Evolutionary conservation across 495 filamentous ascomycete species (phyloP), one percentile per base, ranked within the genome.

Genomic region (Penicillium cosmopolitanum): DNA sequence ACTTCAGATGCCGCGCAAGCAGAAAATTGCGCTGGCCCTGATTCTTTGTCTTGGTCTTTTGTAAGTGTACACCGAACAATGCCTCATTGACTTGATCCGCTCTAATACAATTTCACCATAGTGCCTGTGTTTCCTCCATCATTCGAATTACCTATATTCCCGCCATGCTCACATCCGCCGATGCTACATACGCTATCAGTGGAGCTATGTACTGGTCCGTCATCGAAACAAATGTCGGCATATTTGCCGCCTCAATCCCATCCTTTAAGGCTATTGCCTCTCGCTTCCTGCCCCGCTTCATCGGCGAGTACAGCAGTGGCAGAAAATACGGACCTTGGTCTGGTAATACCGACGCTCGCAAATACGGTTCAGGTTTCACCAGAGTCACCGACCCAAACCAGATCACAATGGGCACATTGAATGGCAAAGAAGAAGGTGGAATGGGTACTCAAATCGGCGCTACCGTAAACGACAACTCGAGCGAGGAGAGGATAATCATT

Each of bases 181-280:
- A 78, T 53, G 59, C 63, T 21, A 77, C 75, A 36, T 76, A 73
- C 61, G 76, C 67, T 33, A 74, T 75, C 58, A 73, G 66, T 58
- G 73, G 68, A 42, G 72, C 75, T 38, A 77, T 77, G 75, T 76
- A 76, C 61, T 79, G 76, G 76, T 79, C 76, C 31, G 70, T 72
- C 18, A 74, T 79, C 54, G 76, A 79, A 46, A 75, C 73, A 63
- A 76, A 79, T 66, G 58, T 79, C 55, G 76, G 72, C 44, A 74
- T 79, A 51, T 63, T 79, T 47, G 70, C 72, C 23, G 63, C 72
- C 35, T 79, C 73, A 31, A 77, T 79, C 28, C 76, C 76, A 3
- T 74, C 74, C 43, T 77, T 77, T 65, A 77, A 77, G 33, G 73
- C 75, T 21, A 77, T 77, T 46, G 70, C 72, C 34, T 76, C 70